Base-by-base conservation (phyloP, 345 rosid genomes). In the Odontarrhena argentea region DNA sequence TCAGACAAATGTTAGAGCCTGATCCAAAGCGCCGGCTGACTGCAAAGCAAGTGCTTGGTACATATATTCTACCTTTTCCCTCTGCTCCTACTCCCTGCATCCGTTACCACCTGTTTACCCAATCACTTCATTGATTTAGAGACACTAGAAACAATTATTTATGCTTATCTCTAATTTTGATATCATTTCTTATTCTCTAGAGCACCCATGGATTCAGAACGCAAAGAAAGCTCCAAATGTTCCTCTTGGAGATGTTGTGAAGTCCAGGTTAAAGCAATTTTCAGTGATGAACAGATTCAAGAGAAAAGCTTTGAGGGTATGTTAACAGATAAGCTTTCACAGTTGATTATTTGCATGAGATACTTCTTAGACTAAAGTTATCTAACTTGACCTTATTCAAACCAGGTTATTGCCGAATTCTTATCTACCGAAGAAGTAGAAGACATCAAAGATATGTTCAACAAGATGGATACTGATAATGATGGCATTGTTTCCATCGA, bases 261-360 rank as follows among this genome's bases (percentile, higher is more conserved):
- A 85, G 79, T 81, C 99, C 42, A 86, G 99, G 77, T 86, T 95
- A 37, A 91, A 91, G 81, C 99, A 95, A 64, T 95, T 95, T 78
- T 95, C 99, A 24, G 85, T 91, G 90, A 95, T 91, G 99, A 95
- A 95, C 85, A 84, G 98, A 85, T 95, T 95, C 87, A 95, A 95
- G 83, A 91, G 99, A 84, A 91, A 95, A 87, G 98, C 96, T 32
- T 80, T 95, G 45, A 83, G 97, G 96, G 99, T 95, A 57, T 59
- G 97, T 85, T 66, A 64, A 68, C 58, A 45, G 25, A 53, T 44
- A 53, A 61, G 13, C 60, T 55, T 12, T 50, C 35, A 48, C 63
- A 12, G 24, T 35, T 41, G 3, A 5, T 57, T 41, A 3, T 49
- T 50, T 57, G 46, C 51, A 42, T 8, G 7, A 34, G 25, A 49